Percentiles rank a stretch among this genome's conserved stretches.
Conservation (phyloP, 2,329 filamentous ascomycete species). For the Sporothrix humicola region DNA sequence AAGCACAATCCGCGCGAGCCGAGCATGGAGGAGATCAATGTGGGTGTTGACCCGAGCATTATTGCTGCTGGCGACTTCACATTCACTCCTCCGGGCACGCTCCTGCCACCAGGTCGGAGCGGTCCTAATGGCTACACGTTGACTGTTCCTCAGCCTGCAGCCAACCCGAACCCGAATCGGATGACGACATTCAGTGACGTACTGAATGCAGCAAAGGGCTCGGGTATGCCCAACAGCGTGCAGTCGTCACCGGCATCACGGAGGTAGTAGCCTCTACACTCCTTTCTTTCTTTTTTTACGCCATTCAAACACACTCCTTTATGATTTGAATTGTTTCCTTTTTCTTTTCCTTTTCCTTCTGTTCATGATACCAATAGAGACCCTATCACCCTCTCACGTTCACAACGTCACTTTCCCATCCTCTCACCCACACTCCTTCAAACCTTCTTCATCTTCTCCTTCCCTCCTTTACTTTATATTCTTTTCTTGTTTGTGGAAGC, state of each 20-base stretch:
- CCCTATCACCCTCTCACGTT: neutral
- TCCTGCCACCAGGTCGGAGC: slow-evolving; percentile 3
- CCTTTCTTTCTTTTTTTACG: neutral
- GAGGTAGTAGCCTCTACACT: slow-evolving; percentile 15
- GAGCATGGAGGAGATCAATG: slow-evolving; percentile 57
- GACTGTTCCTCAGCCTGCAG: neutral
- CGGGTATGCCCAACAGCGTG: slow-evolving; percentile 48
- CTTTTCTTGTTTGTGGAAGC: slow-evolving; percentile 17
- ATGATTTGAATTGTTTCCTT: neutral
- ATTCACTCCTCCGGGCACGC: neutral
- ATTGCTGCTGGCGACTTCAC: slow-evolving; percentile 41
- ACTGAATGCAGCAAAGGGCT: slow-evolving; percentile 55
- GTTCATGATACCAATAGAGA: slow-evolving; percentile 27
- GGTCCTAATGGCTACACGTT: neutral
- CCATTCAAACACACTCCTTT: neutral
- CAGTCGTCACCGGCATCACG: slow-evolving; percentile 32
- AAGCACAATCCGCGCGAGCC: slow-evolving; percentile 44
- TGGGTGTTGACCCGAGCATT: slow-evolving; percentile 57
- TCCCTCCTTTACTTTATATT: neutral
- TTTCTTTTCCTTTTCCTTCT: slow-evolving; percentile 20
- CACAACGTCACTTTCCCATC: neutral
- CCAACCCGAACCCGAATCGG: slow-evolving; percentile 38
- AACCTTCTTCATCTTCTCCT: neutral
- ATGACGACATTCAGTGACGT: slow-evolving; percentile 60
- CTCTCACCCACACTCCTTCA: neutral